These are phyloP conservation scores for Scutellaria galericulata DNA, from an alignment of 257 asterid species.

Conservation along the genomic window DNA sequence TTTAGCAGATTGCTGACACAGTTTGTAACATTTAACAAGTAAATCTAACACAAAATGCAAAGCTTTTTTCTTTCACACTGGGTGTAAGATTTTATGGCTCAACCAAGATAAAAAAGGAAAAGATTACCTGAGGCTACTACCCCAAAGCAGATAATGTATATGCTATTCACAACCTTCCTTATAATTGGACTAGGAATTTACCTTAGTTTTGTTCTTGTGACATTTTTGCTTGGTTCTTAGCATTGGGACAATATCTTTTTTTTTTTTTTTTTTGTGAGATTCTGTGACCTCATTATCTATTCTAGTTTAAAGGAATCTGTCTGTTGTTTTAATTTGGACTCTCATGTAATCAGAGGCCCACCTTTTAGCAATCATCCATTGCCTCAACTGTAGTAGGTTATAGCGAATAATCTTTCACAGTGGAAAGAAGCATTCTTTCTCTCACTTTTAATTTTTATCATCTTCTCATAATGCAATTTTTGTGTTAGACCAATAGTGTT, in stretches of 20 bases:
- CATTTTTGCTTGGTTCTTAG: background rate
- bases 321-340: constrained; percentile 21
- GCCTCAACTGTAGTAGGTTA: constrained; percentile 15
- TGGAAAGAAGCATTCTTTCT: constrained; percentile 23
- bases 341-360: constrained; percentile 4
- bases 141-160: constrained; percentile 10
- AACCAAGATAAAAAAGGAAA: constrained; percentile 16
- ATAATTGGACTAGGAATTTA: background rate
- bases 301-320: constrained; percentile 13
- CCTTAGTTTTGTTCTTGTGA: background rate
- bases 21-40: background rate
- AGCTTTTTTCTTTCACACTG: constrained; percentile 4
- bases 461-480: background rate
- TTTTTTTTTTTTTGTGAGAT: background rate
- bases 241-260: background rate
- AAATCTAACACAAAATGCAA: constrained; percentile 16
- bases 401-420: background rate
- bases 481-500: background rate
- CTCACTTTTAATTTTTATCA: background rate
- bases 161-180: background rate
- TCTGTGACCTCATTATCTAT: constrained; percentile 2
- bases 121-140: constrained; percentile 3
- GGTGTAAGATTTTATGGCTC: constrained; percentile 8
- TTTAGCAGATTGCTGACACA: constrained; percentile 19
- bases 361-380: constrained; percentile 6